A percentile compares a stretch with the other conserved stretches of the same genome.
phyloP scores from a whole-genome alignment of 352 stramenopile species.

The Globisporangium iwayamae region DNA sequence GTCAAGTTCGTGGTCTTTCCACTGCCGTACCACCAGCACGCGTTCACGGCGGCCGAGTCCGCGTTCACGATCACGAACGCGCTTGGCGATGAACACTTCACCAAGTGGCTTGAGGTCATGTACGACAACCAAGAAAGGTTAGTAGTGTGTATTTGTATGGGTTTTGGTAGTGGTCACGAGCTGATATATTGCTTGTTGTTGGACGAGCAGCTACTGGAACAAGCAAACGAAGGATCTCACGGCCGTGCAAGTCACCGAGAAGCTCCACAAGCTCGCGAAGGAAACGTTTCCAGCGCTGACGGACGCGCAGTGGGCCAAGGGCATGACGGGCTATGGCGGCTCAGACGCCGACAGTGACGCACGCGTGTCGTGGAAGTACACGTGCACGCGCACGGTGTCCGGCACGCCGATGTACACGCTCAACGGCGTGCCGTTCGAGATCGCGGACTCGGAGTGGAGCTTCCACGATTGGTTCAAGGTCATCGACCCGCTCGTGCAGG shows the following conservation, averaged over 20 bases:
- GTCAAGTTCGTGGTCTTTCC: slow-evolving; percentile 75
- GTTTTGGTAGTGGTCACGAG: neutral
- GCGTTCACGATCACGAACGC: slow-evolving; percentile 61
- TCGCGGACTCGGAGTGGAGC: slow-evolving; percentile 37
- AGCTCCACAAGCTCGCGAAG: slow-evolving; percentile 60
- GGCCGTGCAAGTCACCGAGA: slow-evolving; percentile 56
- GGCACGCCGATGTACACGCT: slow-evolving; percentile 78
- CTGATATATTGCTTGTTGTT: neutral
- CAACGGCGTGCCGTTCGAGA: slow-evolving; percentile 64
- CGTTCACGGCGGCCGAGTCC: slow-evolving; percentile 58
- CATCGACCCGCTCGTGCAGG: slow-evolving; percentile 36
- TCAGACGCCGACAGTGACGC: slow-evolving; percentile 55
- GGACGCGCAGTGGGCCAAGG: slow-evolving; percentile 58
- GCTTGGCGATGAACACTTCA: slow-evolving; percentile 54
- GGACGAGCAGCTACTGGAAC: slow-evolving; percentile 61
- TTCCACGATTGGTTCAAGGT: slow-evolving; percentile 59
- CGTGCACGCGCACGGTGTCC: slow-evolving; percentile 64
- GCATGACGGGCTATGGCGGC: slow-evolving; percentile 74
- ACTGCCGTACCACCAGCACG: slow-evolving; percentile 76
- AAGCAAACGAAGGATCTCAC: slow-evolving; percentile 74
- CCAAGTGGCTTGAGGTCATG: slow-evolving; percentile 67
- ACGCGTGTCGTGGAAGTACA: slow-evolving; percentile 79
- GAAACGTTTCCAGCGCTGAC: slow-evolving; percentile 64
- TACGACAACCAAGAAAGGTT: slow-evolving; percentile 78
- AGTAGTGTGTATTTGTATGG: neutral